Conservation (phyloP, 306 rosid species). For the Styphnolobium japonicum region DNA sequence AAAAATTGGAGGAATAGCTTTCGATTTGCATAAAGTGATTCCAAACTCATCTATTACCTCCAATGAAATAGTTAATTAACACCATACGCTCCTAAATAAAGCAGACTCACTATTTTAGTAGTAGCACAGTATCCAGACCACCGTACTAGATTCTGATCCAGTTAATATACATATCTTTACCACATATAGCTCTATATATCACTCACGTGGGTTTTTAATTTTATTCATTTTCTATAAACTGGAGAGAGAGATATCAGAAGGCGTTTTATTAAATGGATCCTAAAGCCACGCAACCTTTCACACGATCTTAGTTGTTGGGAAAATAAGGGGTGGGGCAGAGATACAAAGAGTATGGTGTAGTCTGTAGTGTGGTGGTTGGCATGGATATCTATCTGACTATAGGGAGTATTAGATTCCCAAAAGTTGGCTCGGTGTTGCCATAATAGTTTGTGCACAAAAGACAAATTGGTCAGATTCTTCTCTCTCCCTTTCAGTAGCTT, state of each 20-base stretch:
- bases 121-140: neutral
- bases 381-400: neutral
- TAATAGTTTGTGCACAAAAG: conserved; percentile 64
- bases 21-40: conserved; percentile 64
- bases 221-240: neutral
- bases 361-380: conserved; percentile 11
- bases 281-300: conserved; percentile 90
- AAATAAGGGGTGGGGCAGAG: conserved; percentile 19
- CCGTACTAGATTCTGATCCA: conserved; percentile 19
- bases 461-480: conserved; percentile 58
- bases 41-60: conserved; percentile 59
- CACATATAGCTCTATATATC: conserved; percentile 23
- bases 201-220: conserved; percentile 39
- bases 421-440: conserved; percentile 44
- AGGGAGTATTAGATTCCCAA: conserved; percentile 50
- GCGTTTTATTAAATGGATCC: conserved; percentile 33
- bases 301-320: conserved; percentile 49
- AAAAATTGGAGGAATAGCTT: conserved; percentile 37
- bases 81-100: conserved; percentile 15
- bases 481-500: conserved; percentile 34
- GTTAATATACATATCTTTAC: conserved; percentile 10
- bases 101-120: conserved; percentile 27
- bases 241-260: neutral
- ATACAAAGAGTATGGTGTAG: conserved; percentile 25
- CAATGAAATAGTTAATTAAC: conserved; percentile 41